Evolutionary conservation across 108 stramenopile genomes (phyloP), one percentile per base, ranked within the genome.

Genomic region (Nitzschia sp.): DNA sequence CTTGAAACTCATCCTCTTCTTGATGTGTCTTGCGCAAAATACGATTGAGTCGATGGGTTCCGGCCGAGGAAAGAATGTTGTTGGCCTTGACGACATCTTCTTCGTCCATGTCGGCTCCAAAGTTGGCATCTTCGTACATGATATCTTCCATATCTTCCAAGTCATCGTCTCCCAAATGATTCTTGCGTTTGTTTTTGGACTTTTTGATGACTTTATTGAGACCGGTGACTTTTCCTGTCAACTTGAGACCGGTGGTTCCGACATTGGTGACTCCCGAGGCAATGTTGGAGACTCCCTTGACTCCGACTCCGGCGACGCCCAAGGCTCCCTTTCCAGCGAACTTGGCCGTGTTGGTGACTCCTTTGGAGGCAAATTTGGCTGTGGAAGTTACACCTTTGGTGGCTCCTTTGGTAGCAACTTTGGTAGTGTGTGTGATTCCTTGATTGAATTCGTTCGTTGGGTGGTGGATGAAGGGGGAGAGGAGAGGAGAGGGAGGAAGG

Each of bases 31-130:
- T 82, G 41, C 71, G 53, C 65, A 90, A 51, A 51, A 90, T 90
- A 37, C 86, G 73, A 62, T 90, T 82, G 46, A 90, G 64, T 37
- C 89, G 78, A 65, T 75, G 70, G 10, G 89, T 87, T 11, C 89
- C 86, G 6, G 83, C 86, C n/a, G 85, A 86, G 10, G 78, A 79
- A 8, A 75, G 61, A 65, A 85, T 85, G 52, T 81, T 68, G 25
- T 75, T 71, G 14, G 84, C 75, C 64, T 85, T 85, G 63, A 65
- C 51, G n/a, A 54, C 54, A 41, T 77, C 71, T 19, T 50, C 75
- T 46, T 77, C 76, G 41, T 77, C 70, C 71, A 72, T 72, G 6
- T 60, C 37, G 42, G 15, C 53, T 29, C 56, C 44, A 51, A 40
- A 50, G 10, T 43, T 52, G 34, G 20, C 43, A 37, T 76, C 53